Percentiles rank a stretch among this genome's conserved stretches.
These are phyloP conservation scores for Ogataea thermomethanolica DNA, from an alignment of 805 yeast genomes.

Conservation along the genomic window DNA sequence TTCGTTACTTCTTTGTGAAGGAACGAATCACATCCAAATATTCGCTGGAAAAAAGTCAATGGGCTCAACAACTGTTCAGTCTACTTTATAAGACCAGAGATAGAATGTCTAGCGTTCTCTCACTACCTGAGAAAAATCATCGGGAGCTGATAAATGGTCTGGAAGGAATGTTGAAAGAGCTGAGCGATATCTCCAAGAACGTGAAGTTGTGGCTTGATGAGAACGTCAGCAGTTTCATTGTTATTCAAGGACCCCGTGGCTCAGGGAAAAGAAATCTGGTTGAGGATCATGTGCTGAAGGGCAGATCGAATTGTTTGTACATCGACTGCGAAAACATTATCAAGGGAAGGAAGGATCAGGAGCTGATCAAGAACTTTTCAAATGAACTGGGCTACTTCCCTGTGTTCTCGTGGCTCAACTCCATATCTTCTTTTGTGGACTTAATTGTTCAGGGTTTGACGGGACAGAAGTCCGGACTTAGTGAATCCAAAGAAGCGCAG, in stretches of 20 bases:
- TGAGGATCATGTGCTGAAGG: conserved; percentile 58
- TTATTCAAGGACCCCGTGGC: conserved; percentile 91
- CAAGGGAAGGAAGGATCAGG: conserved; percentile 71
- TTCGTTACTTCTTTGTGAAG: conserved; percentile 74
- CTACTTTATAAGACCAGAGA: conserved; percentile 27
- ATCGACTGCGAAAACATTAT: conserved; percentile 77
- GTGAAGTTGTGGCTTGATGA: conserved; percentile 79
- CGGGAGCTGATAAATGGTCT: conserved; percentile 18
- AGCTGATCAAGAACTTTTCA: conserved; percentile 65
- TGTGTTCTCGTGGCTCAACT: conserved; percentile 87
- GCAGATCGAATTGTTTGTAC: conserved; percentile 57
- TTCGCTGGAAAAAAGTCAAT: conserved; percentile 44
- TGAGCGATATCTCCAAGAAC: conserved; percentile 64
- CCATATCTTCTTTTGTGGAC: conserved; percentile 74
- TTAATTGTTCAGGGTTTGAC: conserved; percentile 84
- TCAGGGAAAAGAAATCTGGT: conserved; percentile 88
- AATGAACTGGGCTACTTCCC: conserved; percentile 87
- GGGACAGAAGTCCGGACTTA: conserved; percentile 89
- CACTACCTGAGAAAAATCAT: conserved; percentile 9
- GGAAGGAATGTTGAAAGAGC: conserved; percentile 58
- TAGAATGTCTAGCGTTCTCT: conserved; percentile 24
- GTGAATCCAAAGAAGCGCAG: conserved; percentile 79
- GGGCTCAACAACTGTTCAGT: conserved; percentile 35
- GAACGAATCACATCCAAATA: conserved; percentile 64
- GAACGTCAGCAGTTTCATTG: conserved; percentile 84